Percentiles rank a stretch among this genome's conserved stretches.
Evolutionary conservation across 2,329 filamentous ascomycete genomes (phyloP).

Genomic region (Neoarthrinium moseri): DNA sequence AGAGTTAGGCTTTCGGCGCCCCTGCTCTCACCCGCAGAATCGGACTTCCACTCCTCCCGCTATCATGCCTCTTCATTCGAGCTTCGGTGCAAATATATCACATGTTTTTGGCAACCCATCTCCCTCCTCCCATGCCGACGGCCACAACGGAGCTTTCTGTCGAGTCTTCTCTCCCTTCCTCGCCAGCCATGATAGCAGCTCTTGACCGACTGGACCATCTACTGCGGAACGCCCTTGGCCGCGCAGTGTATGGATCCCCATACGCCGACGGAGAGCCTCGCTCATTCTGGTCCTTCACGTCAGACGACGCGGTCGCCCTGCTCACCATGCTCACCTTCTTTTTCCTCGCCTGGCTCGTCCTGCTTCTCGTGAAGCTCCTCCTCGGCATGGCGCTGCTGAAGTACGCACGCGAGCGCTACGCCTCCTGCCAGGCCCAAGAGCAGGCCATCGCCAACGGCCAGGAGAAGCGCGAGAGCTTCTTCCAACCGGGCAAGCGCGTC

Average conservation of each 20-base stretch:
- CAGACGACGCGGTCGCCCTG: constrained; percentile 73
- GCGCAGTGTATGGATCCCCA: constrained; percentile 65
- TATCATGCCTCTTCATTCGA: constrained; percentile 93
- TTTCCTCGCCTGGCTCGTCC: constrained; percentile 77
- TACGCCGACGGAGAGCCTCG: constrained; percentile 36
- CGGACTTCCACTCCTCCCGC: constrained; percentile 85
- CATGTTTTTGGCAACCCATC: constrained; percentile 90
- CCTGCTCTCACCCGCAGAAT: constrained; percentile 87
- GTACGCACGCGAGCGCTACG: constrained; percentile 77
- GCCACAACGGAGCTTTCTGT: constrained; percentile 64
- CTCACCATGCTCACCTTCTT: constrained; percentile 85
- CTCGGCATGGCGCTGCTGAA: constrained; percentile 84
- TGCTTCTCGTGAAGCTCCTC: constrained; percentile 81
- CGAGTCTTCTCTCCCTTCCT: constrained; percentile 62
- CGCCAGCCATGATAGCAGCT: constrained; percentile 73
- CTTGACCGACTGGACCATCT: constrained; percentile 77
- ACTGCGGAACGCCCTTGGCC: constrained; percentile 73
- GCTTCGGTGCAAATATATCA: constrained; percentile 95
- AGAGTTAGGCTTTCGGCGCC: constrained; percentile 73
- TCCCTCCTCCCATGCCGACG: constrained; percentile 71
- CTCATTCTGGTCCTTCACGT: constrained; percentile 56
- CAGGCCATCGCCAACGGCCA: constrained; percentile 44
- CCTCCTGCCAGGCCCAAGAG: constrained; percentile 74
- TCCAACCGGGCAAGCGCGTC: constrained; percentile 70
- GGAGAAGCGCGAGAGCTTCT: constrained; percentile 53